Evolutionary conservation across 345 rosid species (phyloP).

Genomic region (Eucalyptus leucophloia): DNA sequence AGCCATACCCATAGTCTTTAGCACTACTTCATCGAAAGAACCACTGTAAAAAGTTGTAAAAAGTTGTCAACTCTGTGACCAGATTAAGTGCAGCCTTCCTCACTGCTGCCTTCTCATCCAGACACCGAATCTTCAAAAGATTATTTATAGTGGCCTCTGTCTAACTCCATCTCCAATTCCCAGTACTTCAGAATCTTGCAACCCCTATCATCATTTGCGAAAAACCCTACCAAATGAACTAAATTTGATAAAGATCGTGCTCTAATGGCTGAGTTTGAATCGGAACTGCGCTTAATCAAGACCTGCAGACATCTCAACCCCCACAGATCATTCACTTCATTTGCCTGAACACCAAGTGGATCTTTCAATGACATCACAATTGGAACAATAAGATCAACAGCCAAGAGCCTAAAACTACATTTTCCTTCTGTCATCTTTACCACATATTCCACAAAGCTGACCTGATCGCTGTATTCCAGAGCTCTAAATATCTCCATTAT

Average conservation of each 20-base stretch:
- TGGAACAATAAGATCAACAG: slow-evolving; percentile 61
- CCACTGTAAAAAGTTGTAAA: slow-evolving; percentile 53
- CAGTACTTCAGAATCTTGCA: slow-evolving; percentile 29
- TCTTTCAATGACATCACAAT: slow-evolving; percentile 38
- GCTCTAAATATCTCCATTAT: slow-evolving; percentile 55
- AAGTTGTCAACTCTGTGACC: slow-evolving; percentile 51
- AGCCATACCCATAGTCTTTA: slow-evolving; percentile 74
- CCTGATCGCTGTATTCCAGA: slow-evolving; percentile 43
- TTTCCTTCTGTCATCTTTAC: slow-evolving; percentile 69
- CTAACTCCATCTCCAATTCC: slow-evolving; percentile 22
- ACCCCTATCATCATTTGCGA: slow-evolving; percentile 33
- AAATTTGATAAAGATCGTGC: slow-evolving; percentile 78
- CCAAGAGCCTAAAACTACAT: slow-evolving; percentile 54
- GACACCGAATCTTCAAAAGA: slow-evolving; percentile 63
- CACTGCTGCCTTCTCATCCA: slow-evolving; percentile 81
- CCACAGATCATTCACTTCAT: slow-evolving; percentile 28
- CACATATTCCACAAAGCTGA: slow-evolving; percentile 37
- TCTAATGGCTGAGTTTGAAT: slow-evolving; percentile 43
- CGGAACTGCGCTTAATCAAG: slow-evolving; percentile 64
- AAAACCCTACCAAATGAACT: slow-evolving; percentile 62
- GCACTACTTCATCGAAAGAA: slow-evolving; percentile 49
- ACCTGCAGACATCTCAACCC: slow-evolving; percentile 51
- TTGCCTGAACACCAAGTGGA: slow-evolving; percentile 21
- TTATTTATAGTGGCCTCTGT: slow-evolving; percentile 29
- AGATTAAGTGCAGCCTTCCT: slow-evolving; percentile 79